phyloP scores from a whole-genome alignment of 1,284 basidiomycete species.

The Inonotus obliquus region DNA sequence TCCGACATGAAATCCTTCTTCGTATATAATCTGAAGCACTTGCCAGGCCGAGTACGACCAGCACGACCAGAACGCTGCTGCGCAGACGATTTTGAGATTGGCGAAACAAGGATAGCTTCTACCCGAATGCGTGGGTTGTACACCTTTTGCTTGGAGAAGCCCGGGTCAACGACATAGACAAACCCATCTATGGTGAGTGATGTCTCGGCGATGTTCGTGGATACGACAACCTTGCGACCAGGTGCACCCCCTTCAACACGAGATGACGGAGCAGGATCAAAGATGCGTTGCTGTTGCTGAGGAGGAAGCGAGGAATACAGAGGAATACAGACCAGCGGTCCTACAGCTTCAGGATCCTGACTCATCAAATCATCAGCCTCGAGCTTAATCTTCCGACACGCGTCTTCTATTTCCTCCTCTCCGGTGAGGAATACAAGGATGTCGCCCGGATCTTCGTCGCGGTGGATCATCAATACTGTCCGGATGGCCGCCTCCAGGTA shows the following conservation, averaged over 20 bases:
- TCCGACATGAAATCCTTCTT: conserved; percentile 96
- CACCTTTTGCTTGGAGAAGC: conserved; percentile 96
- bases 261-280: conserved; percentile 77
- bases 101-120: conserved; percentile 89
- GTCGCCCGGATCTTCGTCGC: conserved; percentile 92
- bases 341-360: conserved; percentile 69
- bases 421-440: conserved; percentile 94
- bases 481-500: conserved; percentile 97
- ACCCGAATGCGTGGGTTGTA: conserved; percentile 97
- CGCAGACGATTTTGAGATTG: conserved; percentile 97
- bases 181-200: conserved; percentile 98
- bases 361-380: conserved; percentile 80
- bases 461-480: conserved; percentile 96
- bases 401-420: conserved; percentile 98
- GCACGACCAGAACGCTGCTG: conserved; percentile 97
- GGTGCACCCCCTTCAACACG: conserved; percentile 65
- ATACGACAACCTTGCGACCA: conserved; percentile 91
- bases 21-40: conserved; percentile 96
- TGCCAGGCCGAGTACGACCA: conserved; percentile 92
- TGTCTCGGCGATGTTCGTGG: conserved; percentile 98
- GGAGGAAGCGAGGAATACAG: conserved; percentile 94
- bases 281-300: conserved; percentile 92
- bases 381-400: conserved; percentile 88
- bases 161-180: conserved; percentile 97
- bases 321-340: conserved; percentile 85